These are phyloP conservation scores for Syzygium malaccense DNA, from an alignment of 441 rosid genomes.

Conservation along the genomic window DNA sequence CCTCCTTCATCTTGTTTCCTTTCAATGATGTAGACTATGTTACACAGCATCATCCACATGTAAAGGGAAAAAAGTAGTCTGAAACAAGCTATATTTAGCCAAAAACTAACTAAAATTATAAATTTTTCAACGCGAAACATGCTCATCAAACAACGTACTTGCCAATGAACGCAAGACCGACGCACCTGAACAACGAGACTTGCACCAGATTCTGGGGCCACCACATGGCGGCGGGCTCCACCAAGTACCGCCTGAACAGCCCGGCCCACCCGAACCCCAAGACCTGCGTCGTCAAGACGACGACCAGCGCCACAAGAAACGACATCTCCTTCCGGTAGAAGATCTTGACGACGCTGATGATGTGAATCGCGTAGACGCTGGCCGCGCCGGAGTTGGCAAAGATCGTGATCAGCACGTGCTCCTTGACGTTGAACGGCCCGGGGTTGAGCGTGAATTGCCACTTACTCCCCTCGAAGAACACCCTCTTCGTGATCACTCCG, in stretches of 20 bases:
- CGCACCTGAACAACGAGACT: conserved; percentile 35
- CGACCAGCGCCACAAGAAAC: conserved; percentile 20
- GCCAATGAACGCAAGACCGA: neutral
- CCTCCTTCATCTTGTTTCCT: neutral
- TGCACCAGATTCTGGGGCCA: conserved; percentile 47
- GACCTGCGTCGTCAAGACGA: conserved; percentile 32
- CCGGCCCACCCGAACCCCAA: conserved; percentile 46
- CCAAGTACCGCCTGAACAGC: conserved; percentile 34
- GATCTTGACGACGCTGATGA: conserved; percentile 23
- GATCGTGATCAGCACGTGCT: conserved; percentile 39
- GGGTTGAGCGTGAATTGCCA: conserved; percentile 33
- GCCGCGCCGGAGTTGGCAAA: conserved; percentile 35
- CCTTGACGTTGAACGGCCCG: conserved; percentile 33
- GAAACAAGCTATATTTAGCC: neutral
- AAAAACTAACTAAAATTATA: neutral
- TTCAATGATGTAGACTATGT: neutral
- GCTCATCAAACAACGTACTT: neutral
- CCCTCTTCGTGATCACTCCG: conserved; percentile 4
- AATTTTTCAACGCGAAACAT: neutral
- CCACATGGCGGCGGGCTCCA: conserved; percentile 45
- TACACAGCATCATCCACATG: neutral
- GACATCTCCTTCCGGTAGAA: conserved; percentile 24
- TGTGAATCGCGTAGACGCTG: conserved; percentile 31
- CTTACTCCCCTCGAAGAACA: conserved; percentile 19
- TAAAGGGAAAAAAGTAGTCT: neutral